phyloP scores from a whole-genome alignment of 768 basidiomycete genomes.

The Saitozyma sp. region DNA sequence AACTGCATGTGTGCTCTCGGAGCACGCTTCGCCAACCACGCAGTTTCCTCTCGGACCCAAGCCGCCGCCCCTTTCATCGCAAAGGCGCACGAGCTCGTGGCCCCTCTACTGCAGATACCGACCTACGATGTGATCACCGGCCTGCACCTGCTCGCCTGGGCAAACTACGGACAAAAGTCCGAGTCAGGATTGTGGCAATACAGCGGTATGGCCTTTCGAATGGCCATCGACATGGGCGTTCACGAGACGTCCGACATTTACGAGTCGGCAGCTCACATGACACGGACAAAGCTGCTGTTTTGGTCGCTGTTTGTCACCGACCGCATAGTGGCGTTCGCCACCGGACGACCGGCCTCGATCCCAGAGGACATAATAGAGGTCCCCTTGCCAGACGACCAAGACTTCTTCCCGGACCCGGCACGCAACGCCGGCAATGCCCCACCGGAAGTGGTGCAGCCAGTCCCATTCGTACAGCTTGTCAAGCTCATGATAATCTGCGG shows the following conservation, averaged over 20 bases:
- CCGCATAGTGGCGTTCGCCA: conserved; percentile 45
- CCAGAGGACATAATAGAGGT: conserved; percentile 49
- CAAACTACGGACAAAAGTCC: conserved; percentile 44
- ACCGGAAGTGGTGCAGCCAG: conserved; percentile 31
- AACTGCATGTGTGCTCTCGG: conserved; percentile 45
- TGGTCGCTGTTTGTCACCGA: conserved; percentile 49
- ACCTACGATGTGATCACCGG: conserved; percentile 44
- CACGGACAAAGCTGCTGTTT: conserved; percentile 43
- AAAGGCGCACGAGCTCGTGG: conserved; percentile 45
- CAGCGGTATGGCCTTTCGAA: conserved; percentile 46
- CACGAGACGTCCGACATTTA: conserved; percentile 46
- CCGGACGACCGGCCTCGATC: conserved; percentile 38
- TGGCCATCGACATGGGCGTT: conserved; percentile 47
- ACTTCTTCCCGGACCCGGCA: conserved; percentile 46
- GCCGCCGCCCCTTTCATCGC: conserved; percentile 47
- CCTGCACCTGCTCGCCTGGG: conserved; percentile 45
- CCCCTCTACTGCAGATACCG: conserved; percentile 46
- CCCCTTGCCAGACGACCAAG: conserved; percentile 44
- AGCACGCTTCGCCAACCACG: conserved; percentile 27
- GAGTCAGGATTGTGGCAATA: conserved; percentile 50
- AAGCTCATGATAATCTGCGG: conserved; percentile 51
- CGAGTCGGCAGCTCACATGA: conserved; percentile 44
- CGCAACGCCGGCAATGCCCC: conserved; percentile 24
- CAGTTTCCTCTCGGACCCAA: conserved; percentile 22
- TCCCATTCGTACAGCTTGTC: conserved; percentile 48